These are phyloP conservation scores for Simplicillium aogashimaense DNA, from an alignment of 2,329 filamentous ascomycete species.

Conservation along the genomic window DNA sequence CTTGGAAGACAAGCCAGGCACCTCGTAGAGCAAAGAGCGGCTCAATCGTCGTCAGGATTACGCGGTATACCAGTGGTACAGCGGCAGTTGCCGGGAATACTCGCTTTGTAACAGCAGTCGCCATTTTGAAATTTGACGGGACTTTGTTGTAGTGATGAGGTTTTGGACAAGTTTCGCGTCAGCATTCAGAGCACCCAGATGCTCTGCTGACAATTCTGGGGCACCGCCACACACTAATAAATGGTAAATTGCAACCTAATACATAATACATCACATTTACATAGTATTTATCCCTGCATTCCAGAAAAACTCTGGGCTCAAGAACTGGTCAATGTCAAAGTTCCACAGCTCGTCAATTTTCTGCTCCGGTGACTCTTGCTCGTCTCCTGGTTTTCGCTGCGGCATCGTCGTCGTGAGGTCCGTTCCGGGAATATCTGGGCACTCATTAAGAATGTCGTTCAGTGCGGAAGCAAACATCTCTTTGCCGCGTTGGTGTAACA, in stretches of 20 bases:
- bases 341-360: conserved; percentile 33
- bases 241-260: too few relatives aligned
- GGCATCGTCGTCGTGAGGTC: conserved; percentile 9
- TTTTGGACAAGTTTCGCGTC: too few relatives aligned
- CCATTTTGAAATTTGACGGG: too few relatives aligned
- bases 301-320: conserved; percentile 12
- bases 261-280: too few relatives aligned
- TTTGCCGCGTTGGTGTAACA: conserved; percentile 40
- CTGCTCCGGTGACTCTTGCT: conserved; percentile 31
- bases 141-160: too few relatives aligned
- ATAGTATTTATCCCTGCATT: conserved; percentile 3
- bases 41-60: conserved; percentile 22
- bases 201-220: too few relatives aligned
- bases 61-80: conserved; percentile 20
- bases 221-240: too few relatives aligned
- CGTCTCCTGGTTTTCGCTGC: conserved; percentile 21
- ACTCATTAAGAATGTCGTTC: conserved; percentile 23
- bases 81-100: conserved; percentile 9
- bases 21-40: conserved; percentile 22
- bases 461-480: conserved; percentile 30
- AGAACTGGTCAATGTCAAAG: conserved; percentile 31
- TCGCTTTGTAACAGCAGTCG: too few relatives aligned
- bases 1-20: conserved; percentile 16
- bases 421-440: conserved; percentile 17
- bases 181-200: too few relatives aligned